Evolutionary conservation across 345 rosid genomes (phyloP), one percentile per base, ranked within the genome.

Genomic region (Hibiscus tridactylites): DNA sequence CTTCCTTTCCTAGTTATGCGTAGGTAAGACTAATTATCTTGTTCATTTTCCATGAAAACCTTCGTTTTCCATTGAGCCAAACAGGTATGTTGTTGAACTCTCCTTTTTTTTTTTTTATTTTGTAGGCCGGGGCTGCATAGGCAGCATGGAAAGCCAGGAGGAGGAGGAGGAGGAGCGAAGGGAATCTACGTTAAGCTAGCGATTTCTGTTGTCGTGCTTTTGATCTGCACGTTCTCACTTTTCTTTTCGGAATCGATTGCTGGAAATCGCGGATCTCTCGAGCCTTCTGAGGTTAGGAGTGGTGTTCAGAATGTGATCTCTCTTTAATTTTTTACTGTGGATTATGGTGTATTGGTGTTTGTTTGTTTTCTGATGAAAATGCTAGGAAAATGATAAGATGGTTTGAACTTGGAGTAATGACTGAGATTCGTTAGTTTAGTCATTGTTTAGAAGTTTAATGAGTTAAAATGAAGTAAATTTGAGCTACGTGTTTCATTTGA

Each of bases 181-280:
- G 96, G 94, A 60, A 76, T 82, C 79, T 29, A 87, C 28, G 84
- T 76, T 52, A 90, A 91, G 83, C 70, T 93, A 5, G 80, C 89
- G 39, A 74, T 93, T 71, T 91, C 87, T 5, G 90, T 82, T 57
- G 54, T 87, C 9, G 90, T 90, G 49, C 81, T 90, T 72, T 82
- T 88, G 85, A 84, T 90, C 84, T 93, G 96, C 80, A 88, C 92
- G 10, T 84, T 93, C 13, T 88, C 90, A 5, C 64, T 88, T 28
- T 83, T 90, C 63, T 87, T 83, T 74, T 84, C 96, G 10, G 75
- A 80, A 24, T 81, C 89, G 33, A 79, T 79, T 68, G 79, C 79
- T 64, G 82, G 83, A 28, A 74, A 21, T 74, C 75, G 74, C 44
- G 80, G 85, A 79, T 87, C 89, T 8, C 50, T 61, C n/a, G 84